Conservation (phyloP, 768 basidiomycete species). For the Rhizopogon roseolus region DNA sequence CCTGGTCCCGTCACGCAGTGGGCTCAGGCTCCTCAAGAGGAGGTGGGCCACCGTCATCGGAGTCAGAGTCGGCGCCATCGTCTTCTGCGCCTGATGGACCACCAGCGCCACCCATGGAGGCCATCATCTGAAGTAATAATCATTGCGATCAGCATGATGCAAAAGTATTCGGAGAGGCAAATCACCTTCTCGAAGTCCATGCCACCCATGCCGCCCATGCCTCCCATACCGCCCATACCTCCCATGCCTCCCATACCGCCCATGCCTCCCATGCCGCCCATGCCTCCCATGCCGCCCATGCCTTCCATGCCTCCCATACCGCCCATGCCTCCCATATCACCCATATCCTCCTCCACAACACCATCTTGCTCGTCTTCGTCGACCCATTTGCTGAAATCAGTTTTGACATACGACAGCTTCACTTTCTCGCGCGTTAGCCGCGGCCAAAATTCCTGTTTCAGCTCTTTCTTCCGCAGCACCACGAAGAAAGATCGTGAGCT, state of each 20-base stretch:
- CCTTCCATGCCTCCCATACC: slow-evolving; percentile 46
- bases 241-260: slow-evolving; percentile 22
- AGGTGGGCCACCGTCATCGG: slow-evolving; percentile 64
- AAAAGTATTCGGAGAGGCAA: background rate
- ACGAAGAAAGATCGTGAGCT: slow-evolving; percentile 64
- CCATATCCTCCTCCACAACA: too few relatives aligned
- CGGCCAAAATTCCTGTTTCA: slow-evolving; percentile 82
- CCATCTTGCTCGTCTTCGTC: slow-evolving; percentile 93
- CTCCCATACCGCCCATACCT: slow-evolving; percentile 44
- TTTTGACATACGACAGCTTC: slow-evolving; percentile 82
- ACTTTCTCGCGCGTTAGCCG: slow-evolving; percentile 86
- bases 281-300: slow-evolving; percentile 39
- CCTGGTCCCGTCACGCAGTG: background rate
- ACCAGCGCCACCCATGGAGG: slow-evolving; percentile 25
- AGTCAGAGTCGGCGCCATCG: slow-evolving; percentile 30
- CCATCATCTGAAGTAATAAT: slow-evolving; percentile 34
- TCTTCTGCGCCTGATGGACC: background rate
- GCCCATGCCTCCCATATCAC: slow-evolving; percentile 55
- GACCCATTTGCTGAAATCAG: slow-evolving; percentile 93
- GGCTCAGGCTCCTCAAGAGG: slow-evolving; percentile 70
- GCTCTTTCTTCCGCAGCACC: slow-evolving; percentile 78
- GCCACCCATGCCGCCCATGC: slow-evolving; percentile 32
- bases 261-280: slow-evolving; percentile 43
- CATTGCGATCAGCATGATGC: slow-evolving; percentile 3
- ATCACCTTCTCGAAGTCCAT: slow-evolving; percentile 67